Evolutionary conservation across 257 asterid genomes (phyloP).

Genomic region (Solanum sitiens): DNA sequence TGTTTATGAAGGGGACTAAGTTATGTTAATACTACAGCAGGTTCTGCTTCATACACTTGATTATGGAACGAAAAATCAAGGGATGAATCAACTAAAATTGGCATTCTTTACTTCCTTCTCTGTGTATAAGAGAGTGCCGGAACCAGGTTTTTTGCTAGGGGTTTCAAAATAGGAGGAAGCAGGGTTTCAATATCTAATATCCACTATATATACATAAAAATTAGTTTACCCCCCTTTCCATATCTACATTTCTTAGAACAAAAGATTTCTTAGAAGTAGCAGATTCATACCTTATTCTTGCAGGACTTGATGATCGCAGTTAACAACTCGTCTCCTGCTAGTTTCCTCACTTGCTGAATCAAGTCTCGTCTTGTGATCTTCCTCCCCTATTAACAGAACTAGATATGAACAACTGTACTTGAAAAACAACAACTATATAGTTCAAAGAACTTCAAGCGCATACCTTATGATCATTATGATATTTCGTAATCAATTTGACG

Average conservation of each 20-base stretch:
- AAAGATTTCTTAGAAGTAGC: background rate
- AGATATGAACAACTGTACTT: background rate
- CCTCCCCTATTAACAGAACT: conserved; percentile 6
- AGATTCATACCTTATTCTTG: conserved; percentile 10
- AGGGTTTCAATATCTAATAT: background rate
- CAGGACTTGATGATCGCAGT: conserved; percentile 15
- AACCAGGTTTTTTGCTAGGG: background rate
- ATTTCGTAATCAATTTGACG: conserved; percentile 10
- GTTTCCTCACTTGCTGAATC: conserved; percentile 13
- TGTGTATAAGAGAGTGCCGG: background rate
- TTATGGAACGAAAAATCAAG: background rate
- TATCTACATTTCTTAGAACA: background rate
- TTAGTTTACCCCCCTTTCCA: background rate
- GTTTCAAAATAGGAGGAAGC: background rate
- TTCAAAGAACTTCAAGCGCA: background rate
- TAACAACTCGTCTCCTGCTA: conserved; percentile 23
- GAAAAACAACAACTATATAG: background rate
- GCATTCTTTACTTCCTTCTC: background rate
- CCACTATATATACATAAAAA: background rate
- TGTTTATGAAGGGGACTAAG: background rate
- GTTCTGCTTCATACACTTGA: background rate
- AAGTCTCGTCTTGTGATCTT: conserved; percentile 16
- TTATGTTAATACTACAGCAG: background rate
- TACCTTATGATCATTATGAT: conserved; percentile 12
- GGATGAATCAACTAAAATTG: background rate